A percentile compares a stretch with the other conserved stretches of the same genome.
Evolutionary conservation across 345 rosid species (phyloP).

Genomic region (Eucalyptus cloeziana): DNA sequence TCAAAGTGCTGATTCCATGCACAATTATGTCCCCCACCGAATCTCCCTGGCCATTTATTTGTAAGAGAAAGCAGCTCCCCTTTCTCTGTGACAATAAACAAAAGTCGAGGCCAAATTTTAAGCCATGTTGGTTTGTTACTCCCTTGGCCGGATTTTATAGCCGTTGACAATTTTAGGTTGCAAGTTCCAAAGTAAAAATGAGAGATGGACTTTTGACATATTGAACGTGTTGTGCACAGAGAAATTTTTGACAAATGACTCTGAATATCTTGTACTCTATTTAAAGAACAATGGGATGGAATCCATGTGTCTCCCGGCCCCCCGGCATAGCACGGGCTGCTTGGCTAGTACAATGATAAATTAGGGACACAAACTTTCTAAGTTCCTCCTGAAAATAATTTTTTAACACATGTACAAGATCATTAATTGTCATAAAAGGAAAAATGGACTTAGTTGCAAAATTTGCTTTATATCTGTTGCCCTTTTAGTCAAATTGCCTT

Average conservation of each 20-base stretch:
- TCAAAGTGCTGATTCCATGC: not conserved
- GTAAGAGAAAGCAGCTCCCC: not conserved
- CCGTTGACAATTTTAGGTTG: not conserved
- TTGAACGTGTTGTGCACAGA: not conserved
- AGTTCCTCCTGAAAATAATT: not conserved
- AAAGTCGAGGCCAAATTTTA: not conserved
- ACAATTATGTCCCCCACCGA: not conserved
- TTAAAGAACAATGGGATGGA: not conserved
- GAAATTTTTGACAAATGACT: not conserved
- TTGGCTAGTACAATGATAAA: not conserved
- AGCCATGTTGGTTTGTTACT: not conserved
- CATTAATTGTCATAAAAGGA: not conserved
- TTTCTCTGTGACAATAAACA: not conserved
- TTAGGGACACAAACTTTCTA: not conserved
- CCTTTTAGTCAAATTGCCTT: not conserved
- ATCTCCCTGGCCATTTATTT: not conserved
- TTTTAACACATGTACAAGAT: not conserved
- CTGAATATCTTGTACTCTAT: not conserved
- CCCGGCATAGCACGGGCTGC: not conserved
- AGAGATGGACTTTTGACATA: not conserved
- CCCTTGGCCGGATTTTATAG: not conserved
- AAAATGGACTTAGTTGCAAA: not conserved
- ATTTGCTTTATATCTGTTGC: not conserved
- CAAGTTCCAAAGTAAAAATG: not conserved
- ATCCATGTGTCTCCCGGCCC: not conserved